Evolutionary conservation across 2,329 filamentous ascomycete genomes (phyloP).

Genomic region (Sporothrix curviconia): DNA sequence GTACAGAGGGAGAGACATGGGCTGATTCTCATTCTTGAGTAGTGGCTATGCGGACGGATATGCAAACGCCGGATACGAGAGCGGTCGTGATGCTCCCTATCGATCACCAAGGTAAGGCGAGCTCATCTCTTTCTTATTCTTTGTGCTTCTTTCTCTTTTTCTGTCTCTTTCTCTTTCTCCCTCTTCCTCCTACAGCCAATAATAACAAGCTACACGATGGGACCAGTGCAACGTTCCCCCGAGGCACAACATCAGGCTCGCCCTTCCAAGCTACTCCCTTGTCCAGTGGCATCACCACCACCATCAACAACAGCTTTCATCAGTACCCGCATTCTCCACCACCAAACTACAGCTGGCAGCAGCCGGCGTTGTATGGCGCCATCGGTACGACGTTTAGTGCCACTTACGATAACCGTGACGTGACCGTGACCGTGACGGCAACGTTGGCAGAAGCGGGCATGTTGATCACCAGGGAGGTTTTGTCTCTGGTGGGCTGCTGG

Average conservation of each 20-base stretch:
- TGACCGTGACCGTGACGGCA: conserved; percentile 13
- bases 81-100: conserved; percentile 23
- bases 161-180: background rate
- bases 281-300: conserved; percentile 33
- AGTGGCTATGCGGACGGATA: conserved; percentile 31
- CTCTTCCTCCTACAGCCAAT: background rate
- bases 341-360: conserved; percentile 18
- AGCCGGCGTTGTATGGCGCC: conserved; percentile 19
- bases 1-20: background rate
- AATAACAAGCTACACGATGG: conserved; percentile 17
- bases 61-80: conserved; percentile 28
- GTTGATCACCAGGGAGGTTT: too few relatives aligned
- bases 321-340: conserved; percentile 18
- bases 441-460: too few relatives aligned
- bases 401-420: conserved; percentile 26
- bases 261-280: conserved; percentile 13
- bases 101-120: conserved; percentile 28
- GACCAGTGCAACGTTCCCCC: conserved; percentile 37
- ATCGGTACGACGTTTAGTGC: conserved; percentile 16
- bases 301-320: background rate
- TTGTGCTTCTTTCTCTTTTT: background rate
- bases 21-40: conserved; percentile 19
- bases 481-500: too few relatives aligned
- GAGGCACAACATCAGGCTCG: conserved; percentile 26
- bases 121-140: background rate